A percentile compares a stretch with the other conserved stretches of the same genome.
Evolutionary conservation across 2,329 filamentous ascomycete genomes (phyloP).

Genomic region (Aspergillus sp.): DNA sequence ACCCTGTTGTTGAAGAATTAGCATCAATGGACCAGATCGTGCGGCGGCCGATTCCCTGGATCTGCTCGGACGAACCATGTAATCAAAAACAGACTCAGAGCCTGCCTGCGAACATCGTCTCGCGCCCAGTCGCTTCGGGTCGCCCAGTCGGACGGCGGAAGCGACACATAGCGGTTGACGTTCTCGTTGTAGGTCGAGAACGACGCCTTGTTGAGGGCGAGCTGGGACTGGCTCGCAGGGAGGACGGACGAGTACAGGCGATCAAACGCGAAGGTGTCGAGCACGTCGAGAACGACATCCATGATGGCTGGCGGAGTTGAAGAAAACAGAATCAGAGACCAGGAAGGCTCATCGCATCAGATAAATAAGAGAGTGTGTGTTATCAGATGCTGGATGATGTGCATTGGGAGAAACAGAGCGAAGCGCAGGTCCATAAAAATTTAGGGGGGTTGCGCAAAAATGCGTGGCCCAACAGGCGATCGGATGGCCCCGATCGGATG

Average conservation of each 20-base stretch:
- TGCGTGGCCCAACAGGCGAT: too few relatives aligned
- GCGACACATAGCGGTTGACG: slow-evolving; percentile 16
- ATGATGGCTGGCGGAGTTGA: slow-evolving; percentile 4
- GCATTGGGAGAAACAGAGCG: too few relatives aligned
- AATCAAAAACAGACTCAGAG: slow-evolving; percentile 21
- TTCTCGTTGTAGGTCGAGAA: slow-evolving; percentile 17
- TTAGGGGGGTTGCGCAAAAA: too few relatives aligned
- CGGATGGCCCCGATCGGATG: too few relatives aligned
- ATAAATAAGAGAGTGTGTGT: neutral
- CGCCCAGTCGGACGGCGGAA: slow-evolving; percentile 18
- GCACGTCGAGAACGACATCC: slow-evolving; percentile 13
- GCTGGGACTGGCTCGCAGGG: slow-evolving; percentile 2
- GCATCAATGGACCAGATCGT: too few relatives aligned
- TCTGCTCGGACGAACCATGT: slow-evolving; percentile 14
- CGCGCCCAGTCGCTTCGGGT: slow-evolving; percentile 21
- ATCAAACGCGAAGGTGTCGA: slow-evolving; percentile 14
- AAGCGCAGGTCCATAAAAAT: neutral
- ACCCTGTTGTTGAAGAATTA: slow-evolving; percentile 47
- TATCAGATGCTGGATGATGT: slow-evolving; percentile 2
- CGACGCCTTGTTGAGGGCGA: neutral
- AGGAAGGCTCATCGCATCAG: neutral
- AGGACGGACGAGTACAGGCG: slow-evolving; percentile 10
- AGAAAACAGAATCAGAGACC: neutral
- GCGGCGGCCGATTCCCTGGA: too few relatives aligned
- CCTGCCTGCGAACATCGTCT: slow-evolving; percentile 19